Conservation (phyloP, 495 filamentous ascomycete species). For the Xylaria bambusicola region DNA sequence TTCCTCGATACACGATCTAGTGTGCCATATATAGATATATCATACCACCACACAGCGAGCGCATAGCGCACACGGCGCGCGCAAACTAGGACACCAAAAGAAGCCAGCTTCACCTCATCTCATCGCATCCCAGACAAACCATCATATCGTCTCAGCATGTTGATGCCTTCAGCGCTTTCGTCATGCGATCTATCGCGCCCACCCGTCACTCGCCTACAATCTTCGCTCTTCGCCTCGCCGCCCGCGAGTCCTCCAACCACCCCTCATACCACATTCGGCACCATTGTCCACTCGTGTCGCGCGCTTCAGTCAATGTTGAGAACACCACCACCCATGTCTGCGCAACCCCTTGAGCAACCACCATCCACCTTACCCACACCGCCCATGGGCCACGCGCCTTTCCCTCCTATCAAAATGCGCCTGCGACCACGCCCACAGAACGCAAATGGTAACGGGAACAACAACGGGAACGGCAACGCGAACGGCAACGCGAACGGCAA, state of each 20-base stretch:
- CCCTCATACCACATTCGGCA: constrained; percentile 54
- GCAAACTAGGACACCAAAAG: no score
- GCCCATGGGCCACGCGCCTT: constrained; percentile 51
- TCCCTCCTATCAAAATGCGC: constrained; percentile 48
- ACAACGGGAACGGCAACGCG: no score
- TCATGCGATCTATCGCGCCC: constrained; percentile 62
- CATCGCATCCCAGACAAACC: neutral
- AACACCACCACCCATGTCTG: constrained; percentile 41
- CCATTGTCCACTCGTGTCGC: constrained; percentile 69
- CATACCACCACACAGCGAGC: no score
- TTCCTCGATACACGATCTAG: no score
- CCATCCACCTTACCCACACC: constrained; percentile 43
- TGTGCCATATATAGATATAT: no score
- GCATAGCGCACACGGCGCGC: no score
- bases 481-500: no score
- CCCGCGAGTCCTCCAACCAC: constrained; percentile 64
- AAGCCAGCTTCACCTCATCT: neutral
- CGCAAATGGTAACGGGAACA: constrained; percentile 29
- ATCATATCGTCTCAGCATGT: constrained; percentile 48
- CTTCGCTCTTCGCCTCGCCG: constrained; percentile 62
- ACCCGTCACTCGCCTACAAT: constrained; percentile 50
- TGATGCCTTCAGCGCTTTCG: constrained; percentile 70
- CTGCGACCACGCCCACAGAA: constrained; percentile 46
- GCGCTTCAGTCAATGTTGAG: constrained; percentile 68
- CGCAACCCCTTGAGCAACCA: constrained; percentile 34